These are phyloP conservation scores for Hyphopichia khmerensis DNA, from an alignment of 1,139 yeast species.

Conservation along the genomic window DNA sequence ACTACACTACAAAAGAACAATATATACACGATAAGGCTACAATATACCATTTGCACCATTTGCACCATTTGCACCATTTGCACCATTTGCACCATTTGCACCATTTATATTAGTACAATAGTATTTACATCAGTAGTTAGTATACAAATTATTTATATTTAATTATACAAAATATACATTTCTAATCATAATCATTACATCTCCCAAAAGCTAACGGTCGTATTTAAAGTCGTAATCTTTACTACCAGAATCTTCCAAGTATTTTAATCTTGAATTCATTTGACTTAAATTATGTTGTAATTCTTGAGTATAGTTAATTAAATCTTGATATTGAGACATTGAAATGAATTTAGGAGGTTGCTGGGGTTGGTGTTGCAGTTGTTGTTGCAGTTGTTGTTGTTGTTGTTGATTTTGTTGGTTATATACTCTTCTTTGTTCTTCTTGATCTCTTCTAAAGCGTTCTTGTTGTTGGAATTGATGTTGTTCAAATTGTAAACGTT, in stretches of 20 bases:
- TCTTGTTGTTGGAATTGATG: constrained; percentile 1
- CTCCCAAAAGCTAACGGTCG: too few relatives aligned
- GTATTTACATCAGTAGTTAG: too few relatives aligned
- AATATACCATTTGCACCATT: too few relatives aligned
- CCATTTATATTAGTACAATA: too few relatives aligned
- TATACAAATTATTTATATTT: too few relatives aligned
- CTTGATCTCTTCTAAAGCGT: constrained; percentile 4
- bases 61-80: too few relatives aligned
- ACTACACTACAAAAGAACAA: too few relatives aligned
- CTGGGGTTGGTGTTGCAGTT: background rate
- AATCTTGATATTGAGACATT: constrained; percentile 31
- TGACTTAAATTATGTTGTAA: constrained; percentile 27
- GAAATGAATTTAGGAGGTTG: constrained; percentile 14
- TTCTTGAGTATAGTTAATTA: constrained; percentile 32
- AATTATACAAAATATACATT: too few relatives aligned
- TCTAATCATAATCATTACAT: too few relatives aligned
- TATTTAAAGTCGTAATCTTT: background rate
- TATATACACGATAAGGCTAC: too few relatives aligned
- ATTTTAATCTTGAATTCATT: constrained; percentile 24
- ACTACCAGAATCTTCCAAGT: constrained; percentile 13
- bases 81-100: too few relatives aligned
- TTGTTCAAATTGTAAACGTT: constrained; percentile 3
- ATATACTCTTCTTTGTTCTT: background rate
- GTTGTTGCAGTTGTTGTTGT: background rate
- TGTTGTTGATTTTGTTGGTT: background rate